Evolutionary conservation across 2,329 filamentous ascomycete species (phyloP).

Genomic region (Sporothrix phasma): DNA sequence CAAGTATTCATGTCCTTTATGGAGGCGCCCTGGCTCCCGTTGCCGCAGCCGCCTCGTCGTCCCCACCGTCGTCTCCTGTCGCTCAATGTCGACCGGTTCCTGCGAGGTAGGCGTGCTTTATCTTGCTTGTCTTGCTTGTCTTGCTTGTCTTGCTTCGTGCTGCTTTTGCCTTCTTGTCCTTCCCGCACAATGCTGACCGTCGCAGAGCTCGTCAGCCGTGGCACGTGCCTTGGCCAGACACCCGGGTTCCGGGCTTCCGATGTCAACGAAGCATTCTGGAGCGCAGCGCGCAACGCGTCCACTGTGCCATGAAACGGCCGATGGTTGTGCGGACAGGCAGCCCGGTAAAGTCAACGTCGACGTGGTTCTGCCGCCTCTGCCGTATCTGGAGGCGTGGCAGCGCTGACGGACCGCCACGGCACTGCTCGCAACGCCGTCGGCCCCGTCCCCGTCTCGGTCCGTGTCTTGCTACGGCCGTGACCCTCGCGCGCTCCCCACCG

Average conservation of each 20-base stretch:
- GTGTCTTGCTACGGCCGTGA: too few relatives aligned
- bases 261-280: slow-evolving; percentile 24
- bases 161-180: not conserved
- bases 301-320: too few relatives aligned
- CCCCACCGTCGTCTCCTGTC: slow-evolving; percentile 1
- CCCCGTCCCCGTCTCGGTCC: too few relatives aligned
- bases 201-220: slow-evolving; percentile 24
- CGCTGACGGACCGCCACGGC: too few relatives aligned
- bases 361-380: too few relatives aligned
- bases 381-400: too few relatives aligned
- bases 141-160: not conserved
- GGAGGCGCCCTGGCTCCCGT: not conserved
- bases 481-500: too few relatives aligned
- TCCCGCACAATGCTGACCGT: not conserved
- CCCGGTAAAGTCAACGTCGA: too few relatives aligned
- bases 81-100: slow-evolving; percentile 23
- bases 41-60: not conserved
- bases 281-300: not conserved
- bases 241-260: slow-evolving; percentile 25
- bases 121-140: not conserved
- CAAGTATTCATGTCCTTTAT: not conserved
- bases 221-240: slow-evolving; percentile 25
- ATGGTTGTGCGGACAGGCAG: too few relatives aligned
- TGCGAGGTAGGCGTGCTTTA: slow-evolving; percentile 19
- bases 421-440: too few relatives aligned